These are phyloP conservation scores for Stereocaulon alpinum DNA, from an alignment of 495 filamentous ascomycete genomes.

Conservation along the genomic window DNA sequence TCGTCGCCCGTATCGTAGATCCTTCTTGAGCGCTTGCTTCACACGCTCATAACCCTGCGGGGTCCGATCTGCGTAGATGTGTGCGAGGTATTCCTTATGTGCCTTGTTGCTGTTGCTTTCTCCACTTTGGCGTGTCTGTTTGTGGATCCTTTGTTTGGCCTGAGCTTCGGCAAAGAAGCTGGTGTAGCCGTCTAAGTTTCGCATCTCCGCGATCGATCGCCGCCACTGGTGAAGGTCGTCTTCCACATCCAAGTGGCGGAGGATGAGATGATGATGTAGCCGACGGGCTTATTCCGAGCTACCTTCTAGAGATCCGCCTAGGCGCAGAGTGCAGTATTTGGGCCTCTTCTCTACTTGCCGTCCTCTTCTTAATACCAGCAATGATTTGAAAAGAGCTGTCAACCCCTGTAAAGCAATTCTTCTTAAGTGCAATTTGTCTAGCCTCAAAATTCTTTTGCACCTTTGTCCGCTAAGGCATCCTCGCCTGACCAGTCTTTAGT, in stretches of 20 bases:
- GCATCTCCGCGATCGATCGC: conserved; percentile 10
- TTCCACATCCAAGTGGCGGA: conserved; percentile 6
- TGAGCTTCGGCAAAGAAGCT: conserved; percentile 12
- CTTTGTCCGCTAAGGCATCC: no score
- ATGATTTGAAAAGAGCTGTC: no score
- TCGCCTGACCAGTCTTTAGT: no score
- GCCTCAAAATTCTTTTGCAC: no score
- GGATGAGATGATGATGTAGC: conserved; percentile 13
- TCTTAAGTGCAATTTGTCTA: no score
- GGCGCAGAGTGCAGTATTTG: no score
- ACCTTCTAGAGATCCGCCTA: background rate
- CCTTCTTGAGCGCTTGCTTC: conserved; percentile 10
- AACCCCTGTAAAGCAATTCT: no score
- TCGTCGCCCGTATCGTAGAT: no score
- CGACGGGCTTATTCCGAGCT: conserved; percentile 11
- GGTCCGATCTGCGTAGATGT: conserved; percentile 8
- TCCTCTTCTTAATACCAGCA: no score
- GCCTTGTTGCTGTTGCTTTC: background rate
- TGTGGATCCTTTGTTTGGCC: conserved; percentile 1
- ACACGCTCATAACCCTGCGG: conserved; percentile 7
- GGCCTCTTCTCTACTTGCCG: no score
- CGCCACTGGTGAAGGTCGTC: conserved; percentile 9
- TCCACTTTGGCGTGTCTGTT: no score
- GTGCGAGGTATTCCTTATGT: conserved; percentile 8
- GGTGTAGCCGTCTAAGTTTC: conserved; percentile 2